Base-by-base conservation (phyloP, 1,284 basidiomycete genomes). In the Schizopora paradoxa region DNA sequence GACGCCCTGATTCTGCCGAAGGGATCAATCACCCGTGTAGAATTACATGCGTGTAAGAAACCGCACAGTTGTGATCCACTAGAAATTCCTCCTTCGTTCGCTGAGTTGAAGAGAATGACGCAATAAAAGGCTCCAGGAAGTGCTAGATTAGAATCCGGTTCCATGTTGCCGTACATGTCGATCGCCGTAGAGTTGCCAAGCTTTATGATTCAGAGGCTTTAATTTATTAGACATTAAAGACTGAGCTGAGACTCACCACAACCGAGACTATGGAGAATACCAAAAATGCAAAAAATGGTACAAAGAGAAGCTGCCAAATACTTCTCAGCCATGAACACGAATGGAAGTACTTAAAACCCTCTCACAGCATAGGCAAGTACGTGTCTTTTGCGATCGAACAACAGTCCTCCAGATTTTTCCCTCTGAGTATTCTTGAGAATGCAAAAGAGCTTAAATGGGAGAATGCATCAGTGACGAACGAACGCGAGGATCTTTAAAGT, bases 71-170 rank as follows among this genome's bases (percentile, higher is more conserved):
- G n/a, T n/a, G n/a, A n/a, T n/a, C n/a, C n/a, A n/a, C n/a, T n/a
- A n/a, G n/a, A n/a, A n/a, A n/a, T n/a, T n/a, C n/a, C n/a, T n/a
- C n/a, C n/a, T n/a, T n/a, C n/a, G n/a, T n/a, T 47, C 18, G 41
- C 35, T 14, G 35, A 28, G 28, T 51, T 51, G 22, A 39, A 36
- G 8, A 51, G 16, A 29, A 51, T 51, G 10, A 51, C 21, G 31
- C 49, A 51, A 26, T 51, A 47, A 25, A 51, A 51, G 8, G 45
- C 49, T 19, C 21, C 31, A 16, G 49, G 49, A 21, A 51, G 27
- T 11, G 49, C 41, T 8, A 51, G 36, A 36, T 51, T 51, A 18
- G 49, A 35, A 13, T 25, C 41, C 8, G 48, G 44, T 6, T 35
- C 33, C 10, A 22, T 22, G 6, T n/a, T n/a, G n/a, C 3, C 33